Conservation (phyloP, 1,284 basidiomycete genomes). For the Apiotrichum siamense region DNA sequence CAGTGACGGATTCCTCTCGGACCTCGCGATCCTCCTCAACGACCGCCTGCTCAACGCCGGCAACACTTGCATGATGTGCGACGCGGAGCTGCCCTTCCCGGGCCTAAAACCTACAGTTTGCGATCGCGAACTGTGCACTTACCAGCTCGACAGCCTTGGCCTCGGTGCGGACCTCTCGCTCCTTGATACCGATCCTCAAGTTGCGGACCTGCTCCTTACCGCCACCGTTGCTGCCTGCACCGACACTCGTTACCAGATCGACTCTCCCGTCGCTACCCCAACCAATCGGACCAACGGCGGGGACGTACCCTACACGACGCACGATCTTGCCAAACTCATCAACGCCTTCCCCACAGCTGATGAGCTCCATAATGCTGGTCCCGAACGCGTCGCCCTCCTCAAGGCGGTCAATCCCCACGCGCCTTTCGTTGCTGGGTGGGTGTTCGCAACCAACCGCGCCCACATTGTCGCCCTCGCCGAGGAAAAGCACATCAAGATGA, state of each 20-base stretch:
- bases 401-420: background rate
- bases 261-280: background rate
- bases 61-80: constrained; percentile 9
- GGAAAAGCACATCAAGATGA: background rate
- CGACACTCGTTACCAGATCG: background rate
- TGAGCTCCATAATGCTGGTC: background rate
- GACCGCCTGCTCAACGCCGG: constrained; percentile 8
- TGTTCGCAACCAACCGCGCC: constrained; percentile 13
- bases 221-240: background rate
- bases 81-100: background rate
- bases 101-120: constrained; percentile 12
- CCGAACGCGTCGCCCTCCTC: background rate
- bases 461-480: constrained; percentile 5
- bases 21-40: background rate
- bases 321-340: background rate
- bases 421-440: background rate
- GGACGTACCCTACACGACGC: background rate
- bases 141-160: constrained; percentile 6
- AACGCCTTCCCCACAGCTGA: background rate
- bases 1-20: constrained; percentile 2
- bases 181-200: constrained; percentile 2
- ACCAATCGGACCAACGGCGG: no score
- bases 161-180: constrained; percentile 5
- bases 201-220: constrained; percentile 9
- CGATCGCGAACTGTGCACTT: constrained; percentile 1